Base-by-base conservation (phyloP, 179 eudicot genomes). In the Pouteria campechiana region DNA sequence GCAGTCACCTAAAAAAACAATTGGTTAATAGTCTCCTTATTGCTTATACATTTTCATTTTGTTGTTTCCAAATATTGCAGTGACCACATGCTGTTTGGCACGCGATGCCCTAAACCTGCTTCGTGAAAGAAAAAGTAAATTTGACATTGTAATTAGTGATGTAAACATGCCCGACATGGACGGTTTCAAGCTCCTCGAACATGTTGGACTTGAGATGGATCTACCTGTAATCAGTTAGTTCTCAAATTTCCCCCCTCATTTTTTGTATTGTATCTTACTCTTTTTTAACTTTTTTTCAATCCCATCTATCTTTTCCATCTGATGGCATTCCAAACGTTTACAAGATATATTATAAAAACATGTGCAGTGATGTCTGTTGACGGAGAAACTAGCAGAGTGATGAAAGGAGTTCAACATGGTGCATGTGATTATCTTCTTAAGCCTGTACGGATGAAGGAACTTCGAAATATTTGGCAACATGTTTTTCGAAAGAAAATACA, bases 161-260 rank as follows among this genome's bases (percentile, higher is more conserved):
- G 98, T 90, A 37, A 90, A 86, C 71, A 90, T 90, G 98, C 98
- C 98, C 17, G 98, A 90, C 42, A 90, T 90, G 98, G 94, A 90
- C 55, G 98, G 98, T 28, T 90, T 90, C 48, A 90, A 69, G 66
- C 98, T 90, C 65, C 81, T 90, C 3, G 98, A 90, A 67, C 94
- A 82, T 41, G 96, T 90, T 34, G 98, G 98, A 51, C 92, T 90
- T 10, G 96, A 86, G 52, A 82, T 90, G 94, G 98, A 90, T 75
- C 92, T 90, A 54, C 98, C 98, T 20, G 98, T 90, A 27, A 90
- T 90, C 21, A 86, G 98, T 90, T 29, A 70, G 89, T 72, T 37
- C 25, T 19, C 48, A 17, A 4, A 11, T 37, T 6, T 12, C 3
- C 1, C 14, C 14, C 7, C 32, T 24, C 12, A 25, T n/a, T 43